A percentile compares a stretch with the other conserved stretches of the same genome.
Evolutionary conservation across 495 filamentous ascomycete genomes (phyloP).

Genomic region (Lineolata rhizophorae): DNA sequence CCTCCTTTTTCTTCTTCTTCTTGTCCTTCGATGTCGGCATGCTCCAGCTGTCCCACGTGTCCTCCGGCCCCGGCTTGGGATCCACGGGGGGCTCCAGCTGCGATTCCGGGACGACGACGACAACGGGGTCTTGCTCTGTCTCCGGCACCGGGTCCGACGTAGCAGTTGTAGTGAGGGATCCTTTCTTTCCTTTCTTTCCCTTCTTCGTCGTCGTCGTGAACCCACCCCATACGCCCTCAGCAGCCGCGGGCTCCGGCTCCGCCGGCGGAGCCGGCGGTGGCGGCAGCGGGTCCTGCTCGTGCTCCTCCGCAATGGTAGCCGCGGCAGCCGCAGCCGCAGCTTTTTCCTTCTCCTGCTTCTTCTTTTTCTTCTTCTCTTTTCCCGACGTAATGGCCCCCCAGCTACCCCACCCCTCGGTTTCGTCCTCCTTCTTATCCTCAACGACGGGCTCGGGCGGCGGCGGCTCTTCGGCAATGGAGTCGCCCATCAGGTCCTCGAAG

Average conservation of each 20-base stretch:
- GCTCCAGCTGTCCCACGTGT: background rate
- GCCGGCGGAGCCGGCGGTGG: background rate
- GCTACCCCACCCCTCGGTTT: background rate
- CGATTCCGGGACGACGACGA: background rate
- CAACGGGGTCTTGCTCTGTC: background rate
- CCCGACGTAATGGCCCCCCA: constrained; percentile 7
- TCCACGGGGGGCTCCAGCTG: constrained; percentile 1
- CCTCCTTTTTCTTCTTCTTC: constrained; percentile 15
- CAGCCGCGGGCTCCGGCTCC: constrained; percentile 2
- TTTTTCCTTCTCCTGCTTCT: constrained; percentile 2
- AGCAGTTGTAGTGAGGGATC: constrained; percentile 1
- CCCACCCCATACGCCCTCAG: constrained; percentile 8
- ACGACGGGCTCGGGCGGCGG: no score
- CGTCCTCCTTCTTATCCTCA: background rate
- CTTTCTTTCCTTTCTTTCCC: constrained; percentile 14
- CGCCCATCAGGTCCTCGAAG: no score
- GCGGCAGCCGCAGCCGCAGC: constrained; percentile 1
- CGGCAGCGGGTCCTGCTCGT: background rate
- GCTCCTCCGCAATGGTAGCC: background rate
- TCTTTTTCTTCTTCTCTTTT: constrained; percentile 7
- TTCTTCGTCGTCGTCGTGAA: constrained; percentile 6
- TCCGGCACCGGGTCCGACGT: constrained; percentile 3
- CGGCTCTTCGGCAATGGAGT: no score
- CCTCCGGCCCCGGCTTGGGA: constrained; percentile 4
- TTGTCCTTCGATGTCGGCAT: constrained; percentile 6